Percentiles rank a stretch among this genome's conserved stretches.
phyloP scores from a whole-genome alignment of 345 rosid genomes.

The Hypericum androsaemum region DNA sequence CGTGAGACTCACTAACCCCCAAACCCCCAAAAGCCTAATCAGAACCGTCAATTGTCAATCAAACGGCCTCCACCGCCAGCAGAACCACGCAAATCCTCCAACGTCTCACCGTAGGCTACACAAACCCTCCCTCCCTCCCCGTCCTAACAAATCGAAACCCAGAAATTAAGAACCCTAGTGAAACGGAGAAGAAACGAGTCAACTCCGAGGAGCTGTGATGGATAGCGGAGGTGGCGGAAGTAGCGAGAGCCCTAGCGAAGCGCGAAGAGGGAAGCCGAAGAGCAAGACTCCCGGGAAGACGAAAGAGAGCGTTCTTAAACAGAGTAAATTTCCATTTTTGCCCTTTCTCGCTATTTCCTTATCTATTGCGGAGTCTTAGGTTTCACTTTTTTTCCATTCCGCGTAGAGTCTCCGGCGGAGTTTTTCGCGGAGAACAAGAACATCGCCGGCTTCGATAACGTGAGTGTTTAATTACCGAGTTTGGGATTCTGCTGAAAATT shows the following conservation, averaged over 20 bases:
- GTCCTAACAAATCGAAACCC: too few relatives aligned
- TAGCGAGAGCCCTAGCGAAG: conserved; percentile 33
- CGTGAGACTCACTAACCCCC: too few relatives aligned
- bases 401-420: conserved; percentile 94
- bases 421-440: conserved; percentile 98
- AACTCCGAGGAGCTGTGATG: conserved; percentile 15
- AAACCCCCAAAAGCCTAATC: too few relatives aligned
- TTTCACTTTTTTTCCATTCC: conserved; percentile 5
- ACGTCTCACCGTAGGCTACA: too few relatives aligned
- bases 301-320: conserved; percentile 76
- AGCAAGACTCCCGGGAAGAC: conserved; percentile 37
- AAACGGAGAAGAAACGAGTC: too few relatives aligned
- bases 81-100: too few relatives aligned
- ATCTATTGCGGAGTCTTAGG: background rate
- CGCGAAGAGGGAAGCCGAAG: conserved; percentile 49
- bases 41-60: too few relatives aligned
- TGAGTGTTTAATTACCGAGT: conserved; percentile 21
- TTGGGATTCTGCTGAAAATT: background rate
- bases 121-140: too few relatives aligned
- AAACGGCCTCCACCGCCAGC: too few relatives aligned
- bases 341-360: background rate
- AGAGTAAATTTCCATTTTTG: conserved; percentile 35
- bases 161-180: too few relatives aligned
- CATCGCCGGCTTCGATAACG: conserved; percentile 97
- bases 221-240: conserved; percentile 26